Evolutionary conservation across 306 rosid genomes (phyloP), one percentile per base, ranked within the genome.

Genomic region (Trichosanthes truncata): DNA sequence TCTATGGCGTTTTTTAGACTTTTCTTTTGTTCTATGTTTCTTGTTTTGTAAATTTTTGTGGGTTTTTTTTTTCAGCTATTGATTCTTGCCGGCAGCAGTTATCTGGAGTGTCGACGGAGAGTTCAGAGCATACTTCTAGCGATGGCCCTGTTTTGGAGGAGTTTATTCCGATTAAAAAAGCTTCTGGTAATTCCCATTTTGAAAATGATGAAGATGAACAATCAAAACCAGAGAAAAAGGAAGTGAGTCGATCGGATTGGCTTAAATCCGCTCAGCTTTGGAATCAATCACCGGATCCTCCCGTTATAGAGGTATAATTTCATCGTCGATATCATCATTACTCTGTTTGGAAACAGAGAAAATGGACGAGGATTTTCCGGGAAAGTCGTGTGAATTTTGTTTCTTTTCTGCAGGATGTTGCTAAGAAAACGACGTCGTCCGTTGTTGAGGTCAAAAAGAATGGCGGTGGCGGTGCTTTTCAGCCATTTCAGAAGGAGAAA

Each of bases 221-320:
- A 18, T 74, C 25, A 4, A 7, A 48, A 46, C 43, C 78, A 1
- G 25, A 10, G 41, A 90, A 86, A 61, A 90, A 53, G 23, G 90
- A 92, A 82, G 73, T 92, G 2, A 96, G 90, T 74, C 92, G 89
- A 84, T 83, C 91, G 1, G 98, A 92, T 69, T 95, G 98, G 97
- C 97, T 95, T 68, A 89, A 89, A 89, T 91, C 98, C 2, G 98
- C 89, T 83, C 97, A 91, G 88, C 81, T 95, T 13, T 95, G 97
- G 98, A 90, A 89, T 66, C 87, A 89, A 72, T 33, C 82, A n/a
- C 82, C 88, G 63, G 88, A 87, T 79, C 89, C 89, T 74, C 67
- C 83, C 21, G 14, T 77, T 14, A 85, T 85, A 73, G 90, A 95
- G 93, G 98, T 94, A 36, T 9, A 4, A 25, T 6, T 25, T 49